These are phyloP conservation scores for Fagopyrum esculentum DNA, from an alignment of 148 eudicot genomes.

Conservation along the genomic window DNA sequence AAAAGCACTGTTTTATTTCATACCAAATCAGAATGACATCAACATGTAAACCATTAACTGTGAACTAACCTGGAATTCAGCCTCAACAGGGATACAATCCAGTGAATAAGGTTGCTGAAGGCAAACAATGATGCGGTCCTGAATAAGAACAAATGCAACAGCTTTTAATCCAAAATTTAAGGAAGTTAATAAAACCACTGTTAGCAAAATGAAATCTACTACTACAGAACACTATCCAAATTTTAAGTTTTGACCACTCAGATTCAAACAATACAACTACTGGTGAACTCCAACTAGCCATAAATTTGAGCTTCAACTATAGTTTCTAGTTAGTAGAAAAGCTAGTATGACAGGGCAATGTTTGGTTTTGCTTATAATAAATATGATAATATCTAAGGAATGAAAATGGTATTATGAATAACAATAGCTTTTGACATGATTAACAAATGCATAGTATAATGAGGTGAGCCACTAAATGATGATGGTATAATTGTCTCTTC, in stretches of 20 bases:
- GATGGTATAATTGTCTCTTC: neutral
- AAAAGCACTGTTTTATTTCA: no score
- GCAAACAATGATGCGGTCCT: slow-evolving; percentile 97
- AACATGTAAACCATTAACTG: no score
- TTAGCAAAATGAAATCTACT: neutral
- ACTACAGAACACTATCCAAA: neutral
- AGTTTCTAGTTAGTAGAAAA: no score
- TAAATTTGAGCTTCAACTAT: no score
- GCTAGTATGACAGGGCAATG: neutral
- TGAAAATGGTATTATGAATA: neutral
- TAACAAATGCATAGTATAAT: neutral
- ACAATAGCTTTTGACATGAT: neutral
- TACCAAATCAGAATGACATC: no score
- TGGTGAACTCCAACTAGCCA: no score
- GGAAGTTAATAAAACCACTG: neutral
- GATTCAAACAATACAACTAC: no score
- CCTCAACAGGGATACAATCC: slow-evolving; percentile 34
- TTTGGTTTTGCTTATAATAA: neutral
- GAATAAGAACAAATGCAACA: slow-evolving; percentile 6
- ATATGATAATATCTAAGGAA: neutral
- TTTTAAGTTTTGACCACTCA: no score
- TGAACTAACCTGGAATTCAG: slow-evolving; percentile 83
- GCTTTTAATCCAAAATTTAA: neutral
- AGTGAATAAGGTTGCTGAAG: slow-evolving; percentile 94
- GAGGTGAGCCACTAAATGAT: slow-evolving; percentile 4